Evolutionary conservation across 768 basidiomycete species (phyloP), one percentile per base, ranked within the genome.

Genomic region (Boletus subcaerulescens): DNA sequence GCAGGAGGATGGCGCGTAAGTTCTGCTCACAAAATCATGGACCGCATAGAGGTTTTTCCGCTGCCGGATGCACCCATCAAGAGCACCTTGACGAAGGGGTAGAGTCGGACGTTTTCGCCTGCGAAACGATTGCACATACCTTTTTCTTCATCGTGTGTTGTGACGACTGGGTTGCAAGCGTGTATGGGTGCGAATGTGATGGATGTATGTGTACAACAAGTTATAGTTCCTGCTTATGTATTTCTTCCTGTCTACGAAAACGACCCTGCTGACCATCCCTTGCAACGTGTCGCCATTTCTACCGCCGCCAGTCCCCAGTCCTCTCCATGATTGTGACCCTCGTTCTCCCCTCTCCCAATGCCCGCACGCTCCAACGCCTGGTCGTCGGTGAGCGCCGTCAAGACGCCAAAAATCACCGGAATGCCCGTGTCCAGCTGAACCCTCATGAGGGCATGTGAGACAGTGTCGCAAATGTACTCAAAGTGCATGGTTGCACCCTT

Each of bases 401-500:
- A 74, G 26, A 99, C 93, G 40, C 97, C 97, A 71, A 98, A 98
- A 61, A 99, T 87, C 65, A 98, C 91, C 1, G 97, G 97, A 22
- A 91, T 84, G 15, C 93, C 93, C 1, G 90, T 86, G 72, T 98
- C 96, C 63, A 98, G 77, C 73, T 96, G 93, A 20, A 98, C 84
- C 64, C 82, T 83, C 97, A 98, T 99, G 60, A 99, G 77, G 42
- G 87, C 94, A 63, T 98, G 90, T 40, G 93, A 86, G 55, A 98
- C 95, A 57, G 86, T 84, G 65, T 98, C 93, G 72, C 83, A 91
- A 71, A 98, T 99, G 80, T 99, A 99, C 72, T 99, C 97, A 72
- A 98, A 99, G 76, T 99, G 97, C 93, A 97, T 97, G 17, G 97
- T 98, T 1, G 85, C 79, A 49, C 97, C 96, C 71, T 99, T 99